Conservation (phyloP, 768 basidiomycete species). For the Phylloporus sp. region DNA sequence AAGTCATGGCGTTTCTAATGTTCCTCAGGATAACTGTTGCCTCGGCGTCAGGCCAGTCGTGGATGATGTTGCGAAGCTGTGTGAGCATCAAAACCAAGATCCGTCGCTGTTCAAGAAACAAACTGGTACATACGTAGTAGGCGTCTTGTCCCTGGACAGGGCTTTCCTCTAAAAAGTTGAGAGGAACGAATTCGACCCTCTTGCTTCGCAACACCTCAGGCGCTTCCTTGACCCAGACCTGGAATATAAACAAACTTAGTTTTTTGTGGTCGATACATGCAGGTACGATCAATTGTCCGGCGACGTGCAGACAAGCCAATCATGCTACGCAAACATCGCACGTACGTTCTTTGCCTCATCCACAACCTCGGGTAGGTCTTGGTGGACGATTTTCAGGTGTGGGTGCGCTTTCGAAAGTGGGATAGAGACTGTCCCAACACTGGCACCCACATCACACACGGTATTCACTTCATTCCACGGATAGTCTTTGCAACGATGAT, state of each 20-base stretch:
- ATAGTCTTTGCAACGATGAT: conserved; percentile 15
- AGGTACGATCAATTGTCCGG: not conserved
- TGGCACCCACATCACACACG: conserved; percentile 30
- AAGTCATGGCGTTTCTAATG: conserved; percentile 26
- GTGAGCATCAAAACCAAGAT: not conserved
- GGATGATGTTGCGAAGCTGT: not conserved
- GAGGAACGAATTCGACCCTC: not conserved
- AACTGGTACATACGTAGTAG: conserved; percentile 19
- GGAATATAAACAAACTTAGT: not conserved
- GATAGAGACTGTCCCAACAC: conserved; percentile 27
- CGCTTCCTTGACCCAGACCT: not conserved
- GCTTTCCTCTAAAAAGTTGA: not conserved
- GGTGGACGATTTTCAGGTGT: conserved; percentile 24
- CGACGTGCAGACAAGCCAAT: not conserved
- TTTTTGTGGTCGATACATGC: not conserved
- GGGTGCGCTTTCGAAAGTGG: conserved; percentile 26
- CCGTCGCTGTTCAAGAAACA: not conserved
- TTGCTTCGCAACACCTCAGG: not conserved
- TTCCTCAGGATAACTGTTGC: conserved; percentile 30
- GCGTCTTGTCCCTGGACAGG: conserved; percentile 20
- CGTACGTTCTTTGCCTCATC: conserved; percentile 20
- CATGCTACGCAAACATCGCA: not conserved
- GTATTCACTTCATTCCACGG: conserved; percentile 24
- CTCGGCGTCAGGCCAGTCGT: conserved; percentile 33
- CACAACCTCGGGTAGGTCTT: conserved; percentile 30